A percentile compares a stretch with the other conserved stretches of the same genome.
Evolutionary conservation across 805 yeast species (phyloP).

Genomic region (Nakazawaea molendinolei): DNA sequence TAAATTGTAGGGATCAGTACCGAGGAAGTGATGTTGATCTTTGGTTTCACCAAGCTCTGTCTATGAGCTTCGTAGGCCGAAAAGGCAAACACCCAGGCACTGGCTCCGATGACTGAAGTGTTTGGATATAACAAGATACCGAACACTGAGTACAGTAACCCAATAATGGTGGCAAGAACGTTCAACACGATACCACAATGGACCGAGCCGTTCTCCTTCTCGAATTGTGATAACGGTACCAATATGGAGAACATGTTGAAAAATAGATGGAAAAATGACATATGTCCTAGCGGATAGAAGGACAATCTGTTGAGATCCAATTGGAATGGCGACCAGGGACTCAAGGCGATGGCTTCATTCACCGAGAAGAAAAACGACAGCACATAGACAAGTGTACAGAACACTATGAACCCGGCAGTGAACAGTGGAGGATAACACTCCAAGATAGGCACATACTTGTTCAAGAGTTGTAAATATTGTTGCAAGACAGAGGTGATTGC

Average conservation of each 20-base stretch:
- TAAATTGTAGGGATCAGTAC: conserved; percentile 50
- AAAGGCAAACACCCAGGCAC: conserved; percentile 70
- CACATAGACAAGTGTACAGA: conserved; percentile 40
- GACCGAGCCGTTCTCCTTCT: conserved; percentile 72
- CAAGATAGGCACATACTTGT: conserved; percentile 8
- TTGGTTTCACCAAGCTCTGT: conserved; percentile 27
- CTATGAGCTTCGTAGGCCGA: conserved; percentile 52
- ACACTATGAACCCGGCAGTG: conserved; percentile 53
- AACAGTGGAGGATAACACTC: conserved; percentile 48
- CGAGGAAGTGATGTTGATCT: conserved; percentile 25
- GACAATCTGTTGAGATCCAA: conserved; percentile 50
- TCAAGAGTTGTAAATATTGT: conserved; percentile 7
- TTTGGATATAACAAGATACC: conserved; percentile 46
- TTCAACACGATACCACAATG: conserved; percentile 79
- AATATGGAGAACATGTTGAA: conserved; percentile 52
- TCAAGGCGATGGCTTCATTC: conserved; percentile 37
- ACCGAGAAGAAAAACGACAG: conserved; percentile 24
- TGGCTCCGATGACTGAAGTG: conserved; percentile 56
- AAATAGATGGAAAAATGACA: conserved; percentile 51
- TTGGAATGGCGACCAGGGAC: conserved; percentile 47
- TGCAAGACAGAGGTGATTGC: conserved; percentile 5
- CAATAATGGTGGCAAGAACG: conserved; percentile 62
- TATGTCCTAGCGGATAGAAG: conserved; percentile 67
- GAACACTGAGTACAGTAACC: conserved; percentile 49
- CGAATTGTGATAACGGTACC: conserved; percentile 60